phyloP scores from a whole-genome alignment of 176 grass and related monocot genomes.

The Canna indica region DNA sequence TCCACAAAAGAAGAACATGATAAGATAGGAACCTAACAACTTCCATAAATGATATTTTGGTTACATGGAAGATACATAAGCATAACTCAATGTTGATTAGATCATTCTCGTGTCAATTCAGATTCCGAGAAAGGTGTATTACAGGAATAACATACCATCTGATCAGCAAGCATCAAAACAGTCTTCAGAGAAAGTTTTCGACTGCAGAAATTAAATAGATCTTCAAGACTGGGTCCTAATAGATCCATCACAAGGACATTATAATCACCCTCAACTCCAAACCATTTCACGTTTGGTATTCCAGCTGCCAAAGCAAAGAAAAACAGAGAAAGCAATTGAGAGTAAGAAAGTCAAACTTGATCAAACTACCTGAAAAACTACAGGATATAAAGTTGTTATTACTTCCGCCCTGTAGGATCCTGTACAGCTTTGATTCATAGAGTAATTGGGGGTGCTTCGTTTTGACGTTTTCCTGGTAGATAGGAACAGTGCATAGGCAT shows the following conservation, averaged over 20 bases:
- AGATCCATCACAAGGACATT: conserved; percentile 93
- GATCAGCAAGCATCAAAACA: conserved; percentile 91
- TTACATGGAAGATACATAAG: background rate
- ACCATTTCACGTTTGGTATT: conserved; percentile 76
- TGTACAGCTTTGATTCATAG: conserved; percentile 86
- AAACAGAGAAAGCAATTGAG: conserved; percentile 4
- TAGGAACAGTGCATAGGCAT: conserved; percentile 17
- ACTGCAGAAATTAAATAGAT: conserved; percentile 81
- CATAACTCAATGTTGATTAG: background rate
- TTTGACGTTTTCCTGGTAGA: conserved; percentile 72
- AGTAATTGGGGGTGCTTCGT: conserved; percentile 89
- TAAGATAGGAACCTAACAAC: background rate
- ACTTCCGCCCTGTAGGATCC: conserved; percentile 95
- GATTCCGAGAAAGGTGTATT: background rate
- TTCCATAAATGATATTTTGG: background rate
- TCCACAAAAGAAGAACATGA: background rate
- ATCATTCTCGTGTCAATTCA: no score
- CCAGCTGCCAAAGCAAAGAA: conserved; percentile 47
- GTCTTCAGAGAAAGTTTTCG: conserved; percentile 79
- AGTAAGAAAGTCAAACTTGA: background rate
- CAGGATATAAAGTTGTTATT: conserved; percentile 25
- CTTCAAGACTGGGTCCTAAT: conserved; percentile 73
- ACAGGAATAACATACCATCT: conserved; percentile 46
- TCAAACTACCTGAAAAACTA: conserved; percentile 2
- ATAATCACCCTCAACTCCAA: conserved; percentile 85